These are phyloP conservation scores for Debaryomycetaceae sp. DNA, from an alignment of 1,139 yeast genomes.

Conservation along the genomic window DNA sequence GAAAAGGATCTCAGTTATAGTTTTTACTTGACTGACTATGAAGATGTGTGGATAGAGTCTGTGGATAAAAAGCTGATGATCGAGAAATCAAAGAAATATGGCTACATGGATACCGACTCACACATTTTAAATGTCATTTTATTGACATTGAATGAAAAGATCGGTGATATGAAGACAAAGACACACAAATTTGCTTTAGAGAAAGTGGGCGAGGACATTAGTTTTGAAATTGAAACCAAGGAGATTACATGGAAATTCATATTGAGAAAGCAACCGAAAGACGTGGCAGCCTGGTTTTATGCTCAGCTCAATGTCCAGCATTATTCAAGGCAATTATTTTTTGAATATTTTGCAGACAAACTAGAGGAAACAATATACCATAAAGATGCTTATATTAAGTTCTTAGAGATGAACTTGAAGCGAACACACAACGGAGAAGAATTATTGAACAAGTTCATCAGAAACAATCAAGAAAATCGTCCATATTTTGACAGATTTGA, in stretches of 20 bases:
- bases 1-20: slow-evolving; percentile 13
- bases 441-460: slow-evolving; percentile 26
- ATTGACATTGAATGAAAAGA: slow-evolving; percentile 4
- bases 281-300: slow-evolving; percentile 15
- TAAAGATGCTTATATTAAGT: slow-evolving; percentile 35
- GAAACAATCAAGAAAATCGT: slow-evolving; percentile 13
- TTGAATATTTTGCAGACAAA: slow-evolving; percentile 17
- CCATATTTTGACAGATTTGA: slow-evolving; percentile 10
- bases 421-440: slow-evolving; percentile 33
- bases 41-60: slow-evolving; percentile 25
- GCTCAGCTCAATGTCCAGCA: slow-evolving; percentile 21
- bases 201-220: not conserved
- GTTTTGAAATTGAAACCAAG: not conserved
- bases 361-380: slow-evolving; percentile 21
- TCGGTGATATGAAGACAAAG: not conserved
- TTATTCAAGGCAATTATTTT: slow-evolving; percentile 20
- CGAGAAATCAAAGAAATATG: slow-evolving; percentile 17
- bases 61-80: slow-evolving; percentile 14
- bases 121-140: slow-evolving; percentile 10
- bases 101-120: slow-evolving; percentile 22
- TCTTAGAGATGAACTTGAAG: slow-evolving; percentile 35
- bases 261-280: slow-evolving; percentile 9
- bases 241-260: slow-evolving; percentile 24
- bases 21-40: slow-evolving; percentile 27
- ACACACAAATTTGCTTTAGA: not conserved